Base-by-base conservation (phyloP, 305 asterid genomes). In the Solanum hybrid region DNA sequence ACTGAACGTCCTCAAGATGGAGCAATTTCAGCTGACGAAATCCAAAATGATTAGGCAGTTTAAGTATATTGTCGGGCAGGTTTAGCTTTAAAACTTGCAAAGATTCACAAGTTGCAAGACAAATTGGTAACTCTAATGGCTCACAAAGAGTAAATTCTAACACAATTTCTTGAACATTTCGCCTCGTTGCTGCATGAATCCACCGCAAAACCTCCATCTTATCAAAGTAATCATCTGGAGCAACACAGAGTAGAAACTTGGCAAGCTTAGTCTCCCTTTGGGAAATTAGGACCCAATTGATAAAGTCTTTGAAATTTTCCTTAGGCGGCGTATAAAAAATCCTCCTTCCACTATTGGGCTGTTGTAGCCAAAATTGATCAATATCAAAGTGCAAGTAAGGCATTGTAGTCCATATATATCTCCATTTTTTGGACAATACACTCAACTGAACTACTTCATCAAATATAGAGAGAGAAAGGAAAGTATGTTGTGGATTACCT, bases 361-460 rank as follows among this genome's bases (percentile, higher is more conserved):
- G 67, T 51, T 51, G 4, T 51, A 51, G 9, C 22, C 67, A 51
- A 51, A 16, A 51, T 16, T 6, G n/a, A 51, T 51, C 67, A 51
- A 16, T 51, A 51, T 51, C n/a, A 51, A 51, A 51, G 64, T 51
- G 67, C 67, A 51, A 51, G 67, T 16, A 14, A 51, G 67, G 67
- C 67, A 51, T 51, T 51, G 67, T 51, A 51, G 22, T 51, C 67
- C 67, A 51, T 51, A 51, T 51, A 51, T 51, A 51, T 51, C 64
- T 51, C 67, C 67, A 51, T 51, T 2, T 16, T 51, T 51, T 51
- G n/a, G 67, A 51, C 11, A 93, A 79, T 76, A 87, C 75, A 22
- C 90, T 51, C 33, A 92, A 89, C 82, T 89, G 76, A 46, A 87
- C 89, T 12, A 84, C 69, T 16, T 57, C 90, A 84, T 91, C 93